phyloP scores from a whole-genome alignment of 805 yeast genomes.

The Candida anglica region DNA sequence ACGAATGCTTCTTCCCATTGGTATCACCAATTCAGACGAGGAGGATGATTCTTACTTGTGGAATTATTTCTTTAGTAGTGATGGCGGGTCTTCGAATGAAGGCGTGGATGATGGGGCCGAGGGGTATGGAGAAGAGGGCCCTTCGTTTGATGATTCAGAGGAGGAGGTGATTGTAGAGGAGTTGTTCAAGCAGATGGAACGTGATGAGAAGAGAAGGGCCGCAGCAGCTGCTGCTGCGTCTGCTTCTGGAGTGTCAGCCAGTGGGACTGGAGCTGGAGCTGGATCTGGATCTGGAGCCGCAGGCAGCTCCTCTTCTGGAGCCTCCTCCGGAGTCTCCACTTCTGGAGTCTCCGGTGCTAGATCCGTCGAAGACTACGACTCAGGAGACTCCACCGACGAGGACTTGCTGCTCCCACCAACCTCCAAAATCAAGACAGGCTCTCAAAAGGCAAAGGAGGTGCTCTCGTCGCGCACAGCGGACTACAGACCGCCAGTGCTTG shows the following conservation, averaged over 20 bases:
- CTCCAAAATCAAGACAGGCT: slow-evolving; percentile 48
- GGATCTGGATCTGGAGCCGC: background rate
- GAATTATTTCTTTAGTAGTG: slow-evolving; percentile 64
- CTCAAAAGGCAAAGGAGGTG: slow-evolving; percentile 87
- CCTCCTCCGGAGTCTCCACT: background rate
- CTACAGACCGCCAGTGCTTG: slow-evolving; percentile 86
- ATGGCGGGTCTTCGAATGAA: slow-evolving; percentile 27
- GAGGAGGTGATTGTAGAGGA: slow-evolving; percentile 17
- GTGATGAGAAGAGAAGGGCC: slow-evolving; percentile 7
- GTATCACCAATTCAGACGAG: slow-evolving; percentile 29
- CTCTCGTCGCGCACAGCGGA: slow-evolving; percentile 83
- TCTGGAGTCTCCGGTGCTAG: slow-evolving; percentile 1
- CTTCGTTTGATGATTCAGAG: slow-evolving; percentile 16
- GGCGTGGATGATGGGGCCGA: slow-evolving; percentile 12
- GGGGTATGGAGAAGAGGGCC: slow-evolving; percentile 7
- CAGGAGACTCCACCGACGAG: slow-evolving; percentile 93
- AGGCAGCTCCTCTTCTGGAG: too few species aligned
- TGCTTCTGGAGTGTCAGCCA: background rate
- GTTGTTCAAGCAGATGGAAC: slow-evolving; percentile 21
- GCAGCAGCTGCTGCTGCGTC: slow-evolving; percentile 2
- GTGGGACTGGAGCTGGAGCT: background rate
- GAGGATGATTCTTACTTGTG: slow-evolving; percentile 71
- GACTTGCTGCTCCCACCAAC: slow-evolving; percentile 79
- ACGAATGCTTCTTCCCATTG: slow-evolving; percentile 2
- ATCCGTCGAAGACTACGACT: slow-evolving; percentile 38